Evolutionary conservation across 2,329 filamentous ascomycete genomes (phyloP).

Genomic region (Zymoseptoria ardabiliae): DNA sequence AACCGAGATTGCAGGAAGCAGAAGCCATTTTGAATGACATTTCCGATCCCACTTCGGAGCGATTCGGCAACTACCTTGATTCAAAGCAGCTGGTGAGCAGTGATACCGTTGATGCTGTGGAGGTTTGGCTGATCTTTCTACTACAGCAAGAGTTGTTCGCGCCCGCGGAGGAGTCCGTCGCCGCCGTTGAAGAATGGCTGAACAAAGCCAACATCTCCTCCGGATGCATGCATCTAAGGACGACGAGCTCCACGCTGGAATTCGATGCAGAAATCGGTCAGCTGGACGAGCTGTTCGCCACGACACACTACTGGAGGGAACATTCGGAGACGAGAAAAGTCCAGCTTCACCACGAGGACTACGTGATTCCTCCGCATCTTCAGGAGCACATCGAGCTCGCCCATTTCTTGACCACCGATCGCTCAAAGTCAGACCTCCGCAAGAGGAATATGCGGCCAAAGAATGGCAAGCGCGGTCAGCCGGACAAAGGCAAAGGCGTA

Average conservation of each 20-base stretch:
- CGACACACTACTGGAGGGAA: constrained; percentile 35
- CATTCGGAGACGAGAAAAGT: constrained; percentile 27
- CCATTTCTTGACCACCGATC: not conserved
- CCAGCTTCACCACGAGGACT: constrained; percentile 6
- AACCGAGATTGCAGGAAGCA: not conserved
- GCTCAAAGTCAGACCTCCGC: not conserved
- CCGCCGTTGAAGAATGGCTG: constrained; percentile 23
- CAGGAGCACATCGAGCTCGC: constrained; percentile 20
- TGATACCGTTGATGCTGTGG: not conserved
- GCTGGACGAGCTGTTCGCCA: constrained; percentile 31
- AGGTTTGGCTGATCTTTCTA: not conserved
- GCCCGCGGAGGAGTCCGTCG: constrained; percentile 18
- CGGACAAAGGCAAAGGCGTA: not conserved
- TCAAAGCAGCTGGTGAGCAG: not conserved
- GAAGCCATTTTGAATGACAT: not conserved
- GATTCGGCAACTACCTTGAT: not conserved
- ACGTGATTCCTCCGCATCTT: constrained; percentile 12
- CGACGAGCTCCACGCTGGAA: constrained; percentile 22
- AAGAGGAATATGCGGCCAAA: not conserved
- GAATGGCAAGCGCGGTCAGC: not conserved
- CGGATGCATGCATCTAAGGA: not conserved
- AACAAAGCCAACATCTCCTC: not conserved
- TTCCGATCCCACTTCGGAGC: not conserved
- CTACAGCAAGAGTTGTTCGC: constrained; percentile 17
- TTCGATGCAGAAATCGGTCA: constrained; percentile 33